phyloP scores from a whole-genome alignment of 805 yeast species.

The Lipomyces japonicus region DNA sequence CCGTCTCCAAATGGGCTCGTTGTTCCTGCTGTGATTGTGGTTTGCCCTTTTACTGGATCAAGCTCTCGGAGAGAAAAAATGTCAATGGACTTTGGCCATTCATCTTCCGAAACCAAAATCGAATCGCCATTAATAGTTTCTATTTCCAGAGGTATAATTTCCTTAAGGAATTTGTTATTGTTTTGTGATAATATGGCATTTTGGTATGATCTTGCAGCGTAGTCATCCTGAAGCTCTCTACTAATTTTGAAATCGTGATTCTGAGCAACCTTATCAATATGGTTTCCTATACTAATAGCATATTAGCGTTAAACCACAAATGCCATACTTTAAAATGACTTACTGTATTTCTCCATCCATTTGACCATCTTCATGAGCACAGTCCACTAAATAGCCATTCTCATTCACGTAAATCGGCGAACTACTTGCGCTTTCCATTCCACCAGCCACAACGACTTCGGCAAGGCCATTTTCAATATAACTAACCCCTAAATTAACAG shows the following conservation, averaged over 20 bases:
- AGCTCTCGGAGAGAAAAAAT: conserved; percentile 68
- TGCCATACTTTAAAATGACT: neutral
- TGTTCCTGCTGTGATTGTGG: conserved; percentile 94
- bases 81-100: conserved; percentile 68
- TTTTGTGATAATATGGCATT: conserved; percentile 72
- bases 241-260: conserved; percentile 70
- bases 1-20: conserved; percentile 94
- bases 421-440: conserved; percentile 93
- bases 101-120: conserved; percentile 63
- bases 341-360: conserved; percentile 62
- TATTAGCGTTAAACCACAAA: neutral
- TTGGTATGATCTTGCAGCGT: conserved; percentile 73
- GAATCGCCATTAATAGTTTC: conserved; percentile 63
- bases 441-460: conserved; percentile 92
- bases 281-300: neutral
- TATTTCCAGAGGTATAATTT: conserved; percentile 78
- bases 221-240: conserved; percentile 82
- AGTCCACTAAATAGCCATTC: conserved; percentile 53
- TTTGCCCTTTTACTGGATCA: conserved; percentile 88
- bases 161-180: conserved; percentile 68
- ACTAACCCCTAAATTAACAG: conserved; percentile 87
- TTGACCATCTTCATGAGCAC: conserved; percentile 74
- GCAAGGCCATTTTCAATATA: conserved; percentile 81
- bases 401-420: conserved; percentile 48
- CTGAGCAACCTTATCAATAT: neutral